phyloP scores from a whole-genome alignment of 169 alveolate species.

The Theileria sp. region DNA sequence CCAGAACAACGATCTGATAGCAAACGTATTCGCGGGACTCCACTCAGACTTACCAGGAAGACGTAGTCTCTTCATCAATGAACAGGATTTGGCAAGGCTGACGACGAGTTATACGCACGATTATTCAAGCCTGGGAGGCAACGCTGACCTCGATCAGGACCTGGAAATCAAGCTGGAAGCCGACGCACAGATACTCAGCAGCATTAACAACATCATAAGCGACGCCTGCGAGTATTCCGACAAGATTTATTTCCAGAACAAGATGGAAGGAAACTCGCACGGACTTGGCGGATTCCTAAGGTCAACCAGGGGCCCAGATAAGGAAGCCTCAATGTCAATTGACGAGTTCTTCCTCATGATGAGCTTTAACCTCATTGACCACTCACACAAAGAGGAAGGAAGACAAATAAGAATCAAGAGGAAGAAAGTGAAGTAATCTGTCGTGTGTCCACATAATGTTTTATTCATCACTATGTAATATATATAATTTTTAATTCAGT shows the following conservation, averaged over 20 bases:
- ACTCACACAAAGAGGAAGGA: not conserved
- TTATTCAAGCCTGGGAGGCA: not conserved
- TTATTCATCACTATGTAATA: not conserved
- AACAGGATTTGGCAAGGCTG: constrained; percentile 43
- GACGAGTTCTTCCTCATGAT: constrained; percentile 64
- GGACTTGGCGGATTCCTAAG: constrained; percentile 16
- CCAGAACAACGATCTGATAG: constrained; percentile 46
- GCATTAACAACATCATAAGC: constrained; percentile 1
- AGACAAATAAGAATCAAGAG: constrained; percentile 6
- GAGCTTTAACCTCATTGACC: constrained; percentile 22
- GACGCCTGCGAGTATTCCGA: constrained; percentile 20
- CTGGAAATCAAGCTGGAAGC: not conserved
- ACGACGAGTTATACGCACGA: constrained; percentile 7
- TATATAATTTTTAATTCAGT: not conserved
- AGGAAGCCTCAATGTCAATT: constrained; percentile 12
- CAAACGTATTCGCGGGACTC: constrained; percentile 63
- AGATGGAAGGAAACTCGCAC: not conserved
- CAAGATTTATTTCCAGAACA: not conserved
- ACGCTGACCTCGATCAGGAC: not conserved
- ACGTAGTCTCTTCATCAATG: constrained; percentile 51
- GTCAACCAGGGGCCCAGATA: not conserved
- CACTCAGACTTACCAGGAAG: constrained; percentile 62
- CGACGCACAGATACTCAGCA: constrained; percentile 9
- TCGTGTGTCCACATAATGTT: constrained; percentile 8
- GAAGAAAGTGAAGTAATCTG: not conserved